Evolutionary conservation across 1,139 yeast genomes (phyloP).

Genomic region (Pneumocystis murina): DNA sequence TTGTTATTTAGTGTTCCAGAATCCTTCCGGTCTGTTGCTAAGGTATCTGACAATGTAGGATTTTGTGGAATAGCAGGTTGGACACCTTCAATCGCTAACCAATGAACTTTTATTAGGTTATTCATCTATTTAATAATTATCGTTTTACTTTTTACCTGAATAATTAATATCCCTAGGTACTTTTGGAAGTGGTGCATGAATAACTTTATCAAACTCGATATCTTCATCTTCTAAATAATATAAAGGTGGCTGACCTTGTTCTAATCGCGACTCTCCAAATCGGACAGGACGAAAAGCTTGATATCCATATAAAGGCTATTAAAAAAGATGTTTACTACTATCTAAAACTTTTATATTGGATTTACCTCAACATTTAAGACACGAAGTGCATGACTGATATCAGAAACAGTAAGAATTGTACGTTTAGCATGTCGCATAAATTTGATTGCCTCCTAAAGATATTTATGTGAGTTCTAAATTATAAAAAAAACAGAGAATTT

Average conservation of each 20-base stretch:
- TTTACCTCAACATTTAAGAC: slow-evolving; percentile 79
- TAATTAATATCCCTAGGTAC: slow-evolving; percentile 81
- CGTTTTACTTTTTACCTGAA: not conserved
- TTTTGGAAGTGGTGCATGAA: slow-evolving; percentile 86
- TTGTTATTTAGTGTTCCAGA: slow-evolving; percentile 20
- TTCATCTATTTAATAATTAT: not conserved
- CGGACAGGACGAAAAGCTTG: slow-evolving; percentile 38
- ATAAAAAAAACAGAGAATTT: not conserved
- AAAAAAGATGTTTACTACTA: not conserved
- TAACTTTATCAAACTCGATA: slow-evolving; percentile 82
- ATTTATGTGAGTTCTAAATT: not conserved
- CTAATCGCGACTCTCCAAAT: slow-evolving; percentile 72
- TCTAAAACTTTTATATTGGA: not conserved
- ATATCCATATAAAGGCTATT: slow-evolving; percentile 32
- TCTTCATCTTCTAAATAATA: slow-evolving; percentile 87
- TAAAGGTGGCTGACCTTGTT: slow-evolving; percentile 79
- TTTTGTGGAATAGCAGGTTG: slow-evolving; percentile 97
- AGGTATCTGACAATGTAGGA: slow-evolving; percentile 55
- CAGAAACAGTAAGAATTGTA: slow-evolving; percentile 64
- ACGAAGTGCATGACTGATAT: slow-evolving; percentile 64
- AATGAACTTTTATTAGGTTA: slow-evolving; percentile 45
- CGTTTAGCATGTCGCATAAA: slow-evolving; percentile 92
- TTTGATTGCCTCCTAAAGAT: slow-evolving; percentile 79
- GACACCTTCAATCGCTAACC: slow-evolving; percentile 98
- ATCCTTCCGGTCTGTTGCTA: slow-evolving; percentile 29